These are phyloP conservation scores for Cutaneotrichosporon sp. DNA, from an alignment of 1,284 basidiomycete genomes.

Conservation along the genomic window DNA sequence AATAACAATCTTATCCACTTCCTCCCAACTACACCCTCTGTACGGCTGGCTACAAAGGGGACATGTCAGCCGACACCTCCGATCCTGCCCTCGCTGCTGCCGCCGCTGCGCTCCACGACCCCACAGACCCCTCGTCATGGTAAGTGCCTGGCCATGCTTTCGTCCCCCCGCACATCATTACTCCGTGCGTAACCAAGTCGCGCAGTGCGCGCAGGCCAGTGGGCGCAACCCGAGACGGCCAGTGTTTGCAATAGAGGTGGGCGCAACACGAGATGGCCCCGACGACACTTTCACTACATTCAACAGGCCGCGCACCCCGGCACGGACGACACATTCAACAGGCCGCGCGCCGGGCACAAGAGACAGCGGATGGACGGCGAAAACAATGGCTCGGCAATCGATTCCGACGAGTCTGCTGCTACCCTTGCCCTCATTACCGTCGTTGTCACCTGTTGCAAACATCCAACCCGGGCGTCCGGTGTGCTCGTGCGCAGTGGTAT, in stretches of 20 bases:
- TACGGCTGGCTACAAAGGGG: not conserved
- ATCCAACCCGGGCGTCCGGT: not conserved
- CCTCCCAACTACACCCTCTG: not conserved
- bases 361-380: not conserved
- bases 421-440: not conserved
- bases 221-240: too few species aligned
- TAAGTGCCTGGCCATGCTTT: slow-evolving; percentile 15
- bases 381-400: not conserved
- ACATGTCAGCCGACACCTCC: slow-evolving; percentile 43
- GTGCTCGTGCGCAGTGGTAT: not conserved
- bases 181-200: too few species aligned
- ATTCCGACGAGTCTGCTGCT: not conserved
- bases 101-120: slow-evolving; percentile 27
- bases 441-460: not conserved
- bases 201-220: not conserved
- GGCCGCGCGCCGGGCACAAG: too few species aligned
- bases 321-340: too few species aligned
- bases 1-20: not conserved
- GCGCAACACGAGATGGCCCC: too few species aligned
- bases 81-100: slow-evolving; percentile 33
- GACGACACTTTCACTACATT: too few species aligned
- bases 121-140: slow-evolving; percentile 33
- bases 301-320: too few species aligned
- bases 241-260: too few species aligned
- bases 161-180: not conserved